Evolutionary conservation across 2,329 filamentous ascomycete genomes (phyloP).

Genomic region (Lojkania enalia): DNA sequence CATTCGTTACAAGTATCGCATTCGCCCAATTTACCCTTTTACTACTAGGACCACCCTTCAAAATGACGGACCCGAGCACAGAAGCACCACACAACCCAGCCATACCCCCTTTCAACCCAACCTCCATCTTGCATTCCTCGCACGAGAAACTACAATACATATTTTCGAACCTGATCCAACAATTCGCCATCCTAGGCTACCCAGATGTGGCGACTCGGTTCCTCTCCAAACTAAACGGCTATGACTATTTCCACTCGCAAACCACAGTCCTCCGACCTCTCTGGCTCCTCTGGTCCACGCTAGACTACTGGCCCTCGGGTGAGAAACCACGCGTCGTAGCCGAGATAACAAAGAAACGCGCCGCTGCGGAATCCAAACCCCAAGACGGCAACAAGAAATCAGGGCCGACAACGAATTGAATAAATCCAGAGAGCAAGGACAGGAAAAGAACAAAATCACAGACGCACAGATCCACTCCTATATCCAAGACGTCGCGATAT

Average conservation of each 20-base stretch:
- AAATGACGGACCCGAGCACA: too few relatives aligned
- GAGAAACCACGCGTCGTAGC: constrained; percentile 8
- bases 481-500: too few relatives aligned
- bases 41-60: too few relatives aligned
- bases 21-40: too few relatives aligned
- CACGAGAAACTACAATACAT: too few relatives aligned
- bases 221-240: constrained; percentile 7
- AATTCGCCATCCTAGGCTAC: constrained; percentile 14
- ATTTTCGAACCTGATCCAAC: constrained; percentile 1
- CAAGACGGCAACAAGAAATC: background rate
- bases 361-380: background rate
- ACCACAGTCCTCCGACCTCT: constrained; percentile 4
- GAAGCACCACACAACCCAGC: too few relatives aligned
- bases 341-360: background rate
- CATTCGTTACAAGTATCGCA: too few relatives aligned
- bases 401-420: background rate
- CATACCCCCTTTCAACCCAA: too few relatives aligned
- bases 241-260: constrained; percentile 4
- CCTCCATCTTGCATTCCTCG: too few relatives aligned
- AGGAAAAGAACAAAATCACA: too few relatives aligned
- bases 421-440: too few relatives aligned
- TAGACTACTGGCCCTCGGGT: constrained; percentile 12
- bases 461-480: too few relatives aligned
- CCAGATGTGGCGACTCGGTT: constrained; percentile 5
- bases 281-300: constrained; percentile 11